phyloP scores from a whole-genome alignment of 1,284 basidiomycete species.

The Ganoderma boninense region DNA sequence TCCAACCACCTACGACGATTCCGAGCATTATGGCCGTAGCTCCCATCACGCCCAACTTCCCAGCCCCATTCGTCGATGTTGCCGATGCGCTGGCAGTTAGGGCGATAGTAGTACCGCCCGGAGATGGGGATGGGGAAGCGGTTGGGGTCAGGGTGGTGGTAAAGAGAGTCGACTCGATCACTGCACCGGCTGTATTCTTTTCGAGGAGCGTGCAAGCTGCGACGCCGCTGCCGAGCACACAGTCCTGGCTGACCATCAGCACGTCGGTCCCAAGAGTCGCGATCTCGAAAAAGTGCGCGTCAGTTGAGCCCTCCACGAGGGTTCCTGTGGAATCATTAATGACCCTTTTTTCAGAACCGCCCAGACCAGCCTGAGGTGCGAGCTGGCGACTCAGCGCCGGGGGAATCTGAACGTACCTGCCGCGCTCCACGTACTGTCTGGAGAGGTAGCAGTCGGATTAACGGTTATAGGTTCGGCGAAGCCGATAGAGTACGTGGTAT shows the following conservation, averaged over 20 bases:
- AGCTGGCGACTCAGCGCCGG: too few species aligned
- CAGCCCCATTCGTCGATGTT: not conserved
- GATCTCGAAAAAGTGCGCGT: not conserved
- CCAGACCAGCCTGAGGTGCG: too few species aligned
- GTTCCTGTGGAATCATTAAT: not conserved
- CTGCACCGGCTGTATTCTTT: not conserved
- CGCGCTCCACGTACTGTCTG: not conserved
- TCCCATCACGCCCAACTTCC: not conserved
- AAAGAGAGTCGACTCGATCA: not conserved
- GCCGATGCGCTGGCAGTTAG: not conserved
- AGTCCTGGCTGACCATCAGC: not conserved
- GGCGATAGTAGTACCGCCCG: too few species aligned
- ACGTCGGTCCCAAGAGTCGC: not conserved
- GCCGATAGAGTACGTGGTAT: not conserved
- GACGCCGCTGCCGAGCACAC: not conserved
- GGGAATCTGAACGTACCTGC: not conserved
- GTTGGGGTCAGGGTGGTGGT: not conserved
- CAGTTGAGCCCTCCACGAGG: slow-evolving; percentile 9
- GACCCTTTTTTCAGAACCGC: not conserved
- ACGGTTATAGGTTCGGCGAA: not conserved
- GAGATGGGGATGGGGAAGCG: too few species aligned
- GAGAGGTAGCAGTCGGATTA: not conserved
- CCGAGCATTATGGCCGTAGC: not conserved
- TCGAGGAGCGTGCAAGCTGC: not conserved
- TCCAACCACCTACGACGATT: not conserved